Base-by-base conservation (phyloP, 2,329 filamentous ascomycete species). In the Arthrobotrys pseudoclavata region DNA sequence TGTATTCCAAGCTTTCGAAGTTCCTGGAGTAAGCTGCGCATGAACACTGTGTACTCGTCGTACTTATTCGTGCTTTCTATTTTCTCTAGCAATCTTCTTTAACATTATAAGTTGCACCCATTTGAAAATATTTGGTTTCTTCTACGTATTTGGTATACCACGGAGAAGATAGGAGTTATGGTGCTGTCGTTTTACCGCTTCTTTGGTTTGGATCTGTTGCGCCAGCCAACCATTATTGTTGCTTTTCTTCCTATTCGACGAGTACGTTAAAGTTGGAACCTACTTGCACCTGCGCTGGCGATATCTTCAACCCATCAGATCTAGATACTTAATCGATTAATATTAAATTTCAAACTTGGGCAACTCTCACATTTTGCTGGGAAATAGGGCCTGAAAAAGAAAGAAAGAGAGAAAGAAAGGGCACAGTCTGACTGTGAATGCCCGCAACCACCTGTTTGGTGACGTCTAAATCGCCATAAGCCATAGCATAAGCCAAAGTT, bases 81-180 rank as follows among this genome's bases (percentile, higher is more conserved):
- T 31, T 20, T 40, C 29, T 20, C 42, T 13, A 5, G 24, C 22
- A 31, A 48, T 48, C 22, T 47, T 7, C 4, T 7, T 20, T 40
- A 18, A 31, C 12, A 12, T 42, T 40, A 4, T 60, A 60, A 47
- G 50, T 34, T 20, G 64, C 50, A 47, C 48, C 12, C n/a, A 24
- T 31, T 42, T 40, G 31, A 34, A 6, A 69, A 22, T 4, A 31
- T 34, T 45, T 47, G 6, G 10, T 57, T 42, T 24, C 15, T 13
- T 37, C 52, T 22, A 34, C 45, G 40, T 48, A 22, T 37, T 31
- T 22, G 55, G 55, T 60, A 60, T 60, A 40, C 31, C 34, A 60
- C 31, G 60, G 60, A 48, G 60, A 63, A 34, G 60, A 34, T 63
- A 34, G 60, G 60, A 63, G 60, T 63, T 63, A 29, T 48, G 60